These are phyloP conservation scores for Xylaria scruposa DNA, from an alignment of 495 filamentous ascomycete genomes.

Conservation along the genomic window DNA sequence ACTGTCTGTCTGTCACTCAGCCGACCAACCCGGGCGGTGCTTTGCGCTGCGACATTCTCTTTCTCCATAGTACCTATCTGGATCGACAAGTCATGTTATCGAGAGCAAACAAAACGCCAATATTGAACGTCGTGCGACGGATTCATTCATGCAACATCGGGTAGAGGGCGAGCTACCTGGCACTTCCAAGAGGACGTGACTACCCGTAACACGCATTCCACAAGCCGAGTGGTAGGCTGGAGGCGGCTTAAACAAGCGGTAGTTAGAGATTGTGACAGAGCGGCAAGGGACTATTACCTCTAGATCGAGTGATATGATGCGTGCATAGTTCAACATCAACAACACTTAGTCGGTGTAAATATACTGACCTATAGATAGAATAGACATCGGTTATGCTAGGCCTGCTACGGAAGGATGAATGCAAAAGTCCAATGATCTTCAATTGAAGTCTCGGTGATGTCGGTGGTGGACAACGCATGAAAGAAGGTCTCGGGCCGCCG, in stretches of 20 bases:
- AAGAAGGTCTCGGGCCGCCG: conserved; percentile 11
- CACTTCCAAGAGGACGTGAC: conserved; percentile 11
- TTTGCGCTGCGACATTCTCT: neutral
- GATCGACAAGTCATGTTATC: conserved; percentile 12
- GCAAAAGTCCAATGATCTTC: neutral
- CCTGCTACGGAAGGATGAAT: neutral
- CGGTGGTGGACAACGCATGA: conserved; percentile 6
- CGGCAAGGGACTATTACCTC: conserved; percentile 1
- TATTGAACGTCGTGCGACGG: conserved; percentile 12
- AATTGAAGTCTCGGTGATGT: neutral
- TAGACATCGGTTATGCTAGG: neutral
- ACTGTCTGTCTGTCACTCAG: conserved; percentile 5
- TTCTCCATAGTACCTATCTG: neutral
- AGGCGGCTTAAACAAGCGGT: conserved; percentile 14
- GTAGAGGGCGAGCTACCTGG: conserved; percentile 17
- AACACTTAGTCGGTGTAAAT: neutral
- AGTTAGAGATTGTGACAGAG: neutral
- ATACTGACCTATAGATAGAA: conserved; percentile 9
- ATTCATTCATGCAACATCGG: conserved; percentile 16
- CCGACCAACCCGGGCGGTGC: conserved; percentile 5
- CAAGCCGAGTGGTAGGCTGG: neutral
- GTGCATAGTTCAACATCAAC: neutral
- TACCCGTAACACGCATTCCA: conserved; percentile 16
- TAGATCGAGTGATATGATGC: conserved; percentile 13
- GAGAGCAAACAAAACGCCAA: neutral